Evolutionary conservation across 225 moss, liverwort and hornwort species (phyloP), one percentile per base, ranked within the genome.

Genomic region (Anthoceros angustus): DNA sequence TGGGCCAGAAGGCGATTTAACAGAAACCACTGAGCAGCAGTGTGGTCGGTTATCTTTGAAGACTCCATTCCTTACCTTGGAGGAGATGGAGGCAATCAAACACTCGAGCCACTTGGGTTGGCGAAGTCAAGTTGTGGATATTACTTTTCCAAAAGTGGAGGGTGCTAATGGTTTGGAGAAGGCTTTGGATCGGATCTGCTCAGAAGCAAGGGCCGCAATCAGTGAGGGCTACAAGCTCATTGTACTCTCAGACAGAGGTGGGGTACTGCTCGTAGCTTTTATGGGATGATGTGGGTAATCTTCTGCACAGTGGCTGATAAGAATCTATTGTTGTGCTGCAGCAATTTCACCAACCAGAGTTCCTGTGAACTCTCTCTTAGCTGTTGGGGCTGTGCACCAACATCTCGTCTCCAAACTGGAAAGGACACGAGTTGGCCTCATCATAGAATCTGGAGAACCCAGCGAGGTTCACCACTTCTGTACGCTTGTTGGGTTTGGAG

Each of bases 401-500:
- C 85, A 85, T 63, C 69, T 90, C 68, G 80, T 90, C 63, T 71
- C 77, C 12, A 83, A 83, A 7, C 61, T 90, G 78, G 85, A 87
- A 65, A 83, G 90, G 41, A 82, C 82, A 21, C 80, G 74, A 66
- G 83, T 87, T 69, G 90, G 87, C 20, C 70, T 87, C 50, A 72
- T 90, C 67, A 50, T 87, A 62, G 90, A 90, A 71, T 83, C 87
- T 64, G 90, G 81, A 63, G 90, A 90, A 67, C 85, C 90, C 41
- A 79, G 90, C 62, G 90, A 90, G 64, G 90, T 90, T 41, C 90
- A 90, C 55, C 90, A 87, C 71, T 90, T 90, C 62, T 87, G 90
- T 66, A 87, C 87, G 21, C 72, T 90, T 68, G 79, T 90, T 40
- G 90, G 90, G 9, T 90, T 87, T 67, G 90, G 87, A 65, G 90